These are phyloP conservation scores for Phaeoacremonium minimum DNA, from an alignment of 2,329 filamentous ascomycete genomes.

Conservation along the genomic window DNA sequence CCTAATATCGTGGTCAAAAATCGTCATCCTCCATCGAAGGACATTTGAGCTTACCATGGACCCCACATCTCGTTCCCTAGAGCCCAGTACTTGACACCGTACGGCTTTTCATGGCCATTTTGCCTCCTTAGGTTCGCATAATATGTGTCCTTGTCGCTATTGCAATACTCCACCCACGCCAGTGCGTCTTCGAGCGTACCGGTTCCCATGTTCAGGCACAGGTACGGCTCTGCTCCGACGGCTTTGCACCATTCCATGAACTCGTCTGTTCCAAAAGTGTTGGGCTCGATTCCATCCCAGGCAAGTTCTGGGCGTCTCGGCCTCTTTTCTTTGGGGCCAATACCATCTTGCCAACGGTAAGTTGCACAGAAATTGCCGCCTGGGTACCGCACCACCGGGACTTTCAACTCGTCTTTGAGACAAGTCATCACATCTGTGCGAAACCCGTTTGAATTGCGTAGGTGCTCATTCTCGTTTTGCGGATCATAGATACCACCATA, in stretches of 20 bases:
- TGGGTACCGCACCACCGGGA: conserved; percentile 75
- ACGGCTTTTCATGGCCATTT: conserved; percentile 71
- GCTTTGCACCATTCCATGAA: conserved; percentile 68
- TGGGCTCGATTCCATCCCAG: conserved; percentile 71
- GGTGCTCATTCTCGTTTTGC: conserved; percentile 45
- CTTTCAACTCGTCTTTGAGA: conserved; percentile 63
- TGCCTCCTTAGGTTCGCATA: conserved; percentile 75
- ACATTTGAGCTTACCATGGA: conserved; percentile 33
- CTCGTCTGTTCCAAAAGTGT: conserved; percentile 79
- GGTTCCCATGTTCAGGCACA: conserved; percentile 77
- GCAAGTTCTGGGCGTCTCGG: conserved; percentile 67
- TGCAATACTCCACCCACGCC: conserved; percentile 83
- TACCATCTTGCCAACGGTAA: conserved; percentile 79
- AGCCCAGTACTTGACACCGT: conserved; percentile 80
- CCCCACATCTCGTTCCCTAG: conserved; percentile 72
- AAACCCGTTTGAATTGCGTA: conserved; percentile 72
- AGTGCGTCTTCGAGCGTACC: conserved; percentile 55
- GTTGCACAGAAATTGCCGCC: conserved; percentile 82
- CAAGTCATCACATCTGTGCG: conserved; percentile 73
- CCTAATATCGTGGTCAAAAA: too few species aligned
- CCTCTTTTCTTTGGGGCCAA: conserved; percentile 67
- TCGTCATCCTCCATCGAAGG: too few species aligned
- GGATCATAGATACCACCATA: conserved; percentile 84
- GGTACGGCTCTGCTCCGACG: conserved; percentile 68
- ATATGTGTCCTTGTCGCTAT: conserved; percentile 68